Base-by-base conservation (phyloP, 2,329 filamentous ascomycete genomes). In the Botrytis sinoallii region DNA sequence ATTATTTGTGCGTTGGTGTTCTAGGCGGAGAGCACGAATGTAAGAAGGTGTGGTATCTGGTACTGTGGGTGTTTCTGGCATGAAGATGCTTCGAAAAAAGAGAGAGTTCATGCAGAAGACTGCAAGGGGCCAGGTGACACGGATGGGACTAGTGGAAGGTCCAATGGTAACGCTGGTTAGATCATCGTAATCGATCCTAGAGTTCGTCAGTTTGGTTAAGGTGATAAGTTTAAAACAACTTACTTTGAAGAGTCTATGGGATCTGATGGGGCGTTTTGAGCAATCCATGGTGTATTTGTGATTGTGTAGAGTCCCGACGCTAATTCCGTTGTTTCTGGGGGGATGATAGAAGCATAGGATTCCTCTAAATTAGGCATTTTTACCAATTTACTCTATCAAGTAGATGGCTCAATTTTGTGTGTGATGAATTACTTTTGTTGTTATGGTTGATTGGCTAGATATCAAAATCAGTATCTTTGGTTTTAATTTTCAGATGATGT, bases 61-160 rank as follows among this genome's bases (percentile, higher is more conserved):
- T 5, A 25, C 40, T 8, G 29, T 29, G 1, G 65, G 65, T 10
- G 18, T 55, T 5, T 18, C 2, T 10, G 65, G 65, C 25, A 55
- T n/a, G 46, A 55, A 68, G 5, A 68, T 68, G 25, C 8, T 68
- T 5, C 65, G 65, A 35, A 68, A 68, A n/a, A 68, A 68, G 25
- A 57, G 46, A 5, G 65, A 68, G 65, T 29, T 68, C 20, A 52
- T n/a, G 18, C 65, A 55, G 6, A 68, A 55, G 35, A 42, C 16
- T 40, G 52, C 52, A 9, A 42, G 16, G 16, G 65, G 65, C 46
- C 46, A 57, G 35, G 10, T 68, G 20, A 57, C 8, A 4, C 16
- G 35, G 0, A 55, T 18, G 0, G 25, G 46, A 12, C 5, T 20
- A 1, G 35, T 22, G 35, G 48, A 3, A 29, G 35, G 2, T 14